Conservation (phyloP, 1,139 yeast species). For the Arxiozyma heterogenica region DNA sequence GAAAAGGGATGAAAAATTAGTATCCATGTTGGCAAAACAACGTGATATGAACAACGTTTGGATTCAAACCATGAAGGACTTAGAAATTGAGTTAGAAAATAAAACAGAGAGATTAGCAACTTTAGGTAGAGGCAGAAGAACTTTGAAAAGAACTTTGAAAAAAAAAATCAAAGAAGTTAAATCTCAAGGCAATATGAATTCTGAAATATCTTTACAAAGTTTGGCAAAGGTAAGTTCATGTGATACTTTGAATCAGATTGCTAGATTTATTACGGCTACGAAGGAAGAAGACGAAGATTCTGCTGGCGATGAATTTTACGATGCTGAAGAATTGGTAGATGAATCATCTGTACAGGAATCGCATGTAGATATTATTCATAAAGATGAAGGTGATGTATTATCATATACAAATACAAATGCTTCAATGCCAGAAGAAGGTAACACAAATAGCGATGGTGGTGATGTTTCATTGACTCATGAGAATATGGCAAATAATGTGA, state of each 20-base stretch:
- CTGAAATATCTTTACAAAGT: neutral
- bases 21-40: slow-evolving; percentile 58
- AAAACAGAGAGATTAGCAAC: slow-evolving; percentile 68
- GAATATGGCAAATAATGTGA: neutral
- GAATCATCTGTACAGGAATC: slow-evolving; percentile 10
- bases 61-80: slow-evolving; percentile 80
- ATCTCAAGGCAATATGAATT: slow-evolving; percentile 3
- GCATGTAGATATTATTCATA: neutral
- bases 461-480: neutral
- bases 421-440: neutral
- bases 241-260: slow-evolving; percentile 34
- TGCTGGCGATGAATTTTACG: slow-evolving; percentile 70
- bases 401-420: slow-evolving; percentile 1
- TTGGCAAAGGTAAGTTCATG: slow-evolving; percentile 7
- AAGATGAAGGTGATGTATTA: slow-evolving; percentile 4
- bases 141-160: slow-evolving; percentile 51
- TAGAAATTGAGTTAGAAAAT: slow-evolving; percentile 70
- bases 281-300: slow-evolving; percentile 55
- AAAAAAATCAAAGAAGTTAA: slow-evolving; percentile 23
- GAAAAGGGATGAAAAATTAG: slow-evolving; percentile 35
- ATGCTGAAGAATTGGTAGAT: slow-evolving; percentile 60
- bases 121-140: slow-evolving; percentile 62
- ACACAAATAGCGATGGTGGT: neutral
- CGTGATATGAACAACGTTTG: slow-evolving; percentile 76
- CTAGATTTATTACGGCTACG: slow-evolving; percentile 41